Percentiles rank a stretch among this genome's conserved stretches.
Evolutionary conservation across 2,329 filamentous ascomycete genomes (phyloP).

Genomic region (Fusarium bulbicola): DNA sequence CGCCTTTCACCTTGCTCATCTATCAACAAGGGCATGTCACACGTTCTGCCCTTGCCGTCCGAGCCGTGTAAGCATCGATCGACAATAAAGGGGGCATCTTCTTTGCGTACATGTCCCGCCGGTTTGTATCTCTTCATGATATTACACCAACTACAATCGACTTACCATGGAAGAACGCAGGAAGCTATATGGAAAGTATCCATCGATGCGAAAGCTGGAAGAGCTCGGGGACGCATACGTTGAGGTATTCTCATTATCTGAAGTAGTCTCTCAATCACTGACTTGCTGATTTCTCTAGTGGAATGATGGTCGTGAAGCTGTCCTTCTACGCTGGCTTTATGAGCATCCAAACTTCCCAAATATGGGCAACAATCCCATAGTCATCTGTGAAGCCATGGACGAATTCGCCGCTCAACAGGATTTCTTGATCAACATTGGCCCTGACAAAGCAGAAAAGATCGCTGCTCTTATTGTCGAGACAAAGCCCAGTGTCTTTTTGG

Average conservation of each 20-base stretch:
- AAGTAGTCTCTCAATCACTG: no score
- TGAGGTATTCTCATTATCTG: background rate
- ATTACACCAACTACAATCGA: background rate
- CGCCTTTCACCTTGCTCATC: background rate
- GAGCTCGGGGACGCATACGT: background rate
- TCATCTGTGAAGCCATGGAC: background rate
- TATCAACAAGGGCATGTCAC: background rate
- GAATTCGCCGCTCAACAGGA: background rate
- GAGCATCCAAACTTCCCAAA: background rate
- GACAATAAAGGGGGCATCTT: background rate
- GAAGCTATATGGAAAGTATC: background rate
- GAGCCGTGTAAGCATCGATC: background rate
- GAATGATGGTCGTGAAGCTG: background rate
- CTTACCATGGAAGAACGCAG: background rate
- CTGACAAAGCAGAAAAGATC: background rate
- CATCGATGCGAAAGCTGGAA: background rate
- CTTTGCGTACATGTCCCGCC: background rate
- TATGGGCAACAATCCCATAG: background rate
- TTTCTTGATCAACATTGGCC: background rate
- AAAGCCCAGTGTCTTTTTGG: background rate
- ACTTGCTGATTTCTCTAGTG: background rate
- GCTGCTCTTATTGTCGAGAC: background rate
- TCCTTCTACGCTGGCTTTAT: background rate
- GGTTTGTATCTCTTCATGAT: background rate
- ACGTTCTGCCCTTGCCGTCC: background rate